These are phyloP conservation scores for Xylaria digitata DNA, from an alignment of 2,329 filamentous ascomycete genomes.

Conservation along the genomic window DNA sequence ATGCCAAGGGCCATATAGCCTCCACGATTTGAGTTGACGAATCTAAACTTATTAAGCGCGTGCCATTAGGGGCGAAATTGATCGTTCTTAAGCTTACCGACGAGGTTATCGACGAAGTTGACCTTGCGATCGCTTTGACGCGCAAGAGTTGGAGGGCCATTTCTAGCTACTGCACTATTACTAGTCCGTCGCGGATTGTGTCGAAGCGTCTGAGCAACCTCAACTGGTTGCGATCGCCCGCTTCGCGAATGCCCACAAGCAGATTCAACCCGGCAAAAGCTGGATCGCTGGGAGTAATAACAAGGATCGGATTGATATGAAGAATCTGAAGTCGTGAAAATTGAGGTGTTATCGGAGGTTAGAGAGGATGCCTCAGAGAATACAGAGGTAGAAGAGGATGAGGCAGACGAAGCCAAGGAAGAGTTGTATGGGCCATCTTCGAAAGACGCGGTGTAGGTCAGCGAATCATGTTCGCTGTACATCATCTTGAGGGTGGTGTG, in stretches of 20 bases:
- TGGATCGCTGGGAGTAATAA: conserved; percentile 49
- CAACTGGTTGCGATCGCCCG: conserved; percentile 51
- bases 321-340: conserved; percentile 69
- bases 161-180: conserved; percentile 64
- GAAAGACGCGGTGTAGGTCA: conserved; percentile 61
- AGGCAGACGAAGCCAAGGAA: conserved; percentile 78
- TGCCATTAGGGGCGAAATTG: conserved; percentile 33
- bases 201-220: conserved; percentile 70
- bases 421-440: conserved; percentile 73
- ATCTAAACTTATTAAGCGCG: conserved; percentile 69
- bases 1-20: conserved; percentile 94
- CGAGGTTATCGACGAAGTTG: conserved; percentile 94
- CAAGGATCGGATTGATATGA: conserved; percentile 61
- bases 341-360: conserved; percentile 74
- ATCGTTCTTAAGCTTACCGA: conserved; percentile 79
- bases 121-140: conserved; percentile 92
- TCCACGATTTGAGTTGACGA: conserved; percentile 97
- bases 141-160: conserved; percentile 78
- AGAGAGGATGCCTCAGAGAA: conserved; percentile 81
- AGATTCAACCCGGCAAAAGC: conserved; percentile 16
- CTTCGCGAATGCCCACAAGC: conserved; percentile 46
- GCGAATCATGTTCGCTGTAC: conserved; percentile 64
- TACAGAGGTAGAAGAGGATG: conserved; percentile 79
- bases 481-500: conserved; percentile 66
- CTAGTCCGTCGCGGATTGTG: conserved; percentile 71